Base-by-base conservation (phyloP, 2,329 filamentous ascomycete genomes). In the Aspergillus ibericus region DNA sequence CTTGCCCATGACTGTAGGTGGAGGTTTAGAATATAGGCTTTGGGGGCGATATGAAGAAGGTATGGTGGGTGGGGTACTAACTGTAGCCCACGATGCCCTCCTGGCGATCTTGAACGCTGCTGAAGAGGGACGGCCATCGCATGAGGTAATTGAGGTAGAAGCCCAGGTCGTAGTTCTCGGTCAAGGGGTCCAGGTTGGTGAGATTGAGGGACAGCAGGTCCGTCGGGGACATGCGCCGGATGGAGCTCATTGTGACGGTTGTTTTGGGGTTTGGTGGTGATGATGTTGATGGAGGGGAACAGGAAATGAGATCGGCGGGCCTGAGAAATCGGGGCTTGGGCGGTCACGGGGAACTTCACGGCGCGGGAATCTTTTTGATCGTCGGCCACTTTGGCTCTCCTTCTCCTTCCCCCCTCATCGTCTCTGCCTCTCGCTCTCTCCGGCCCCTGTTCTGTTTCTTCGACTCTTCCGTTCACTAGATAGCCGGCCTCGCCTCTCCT, bases 121-220 rank as follows among this genome's bases (percentile, higher is more conserved):
- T 92, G 79, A 97, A 98, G 44, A 98, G 85, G 25, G 92, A 89
- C 1, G 95, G 95, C 95, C 95, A 99, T 82, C 91, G 92, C 54
- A 92, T 92, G 64, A 96, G 87, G 78, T 99, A 99, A 70, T 96
- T 91, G 59, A 97, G 85, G 80, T 99, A 99, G 81, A 98, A 99
- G 62, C 87, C 86, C 64, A 96, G 85, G 75, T 96, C 92, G 80
- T 98, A 99, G 57, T 96, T 98, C 80, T 99, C 95, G n/a, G 95
- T 98, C 62, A 97, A 83, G 40, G 91, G 91, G 73, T 99, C 95
- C 62, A 99, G 88, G 73, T 99, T 99, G 78, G 93, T 96, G 65
- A 92, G 88, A 66, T 96, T 96, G 77, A 98, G 89, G 66, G 88
- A 89, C 77, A 96, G 87, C 62, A 98, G 83, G 75, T 99, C 95